Base-by-base conservation (phyloP, 1,284 basidiomycete species). In the Naganishia albida region DNA sequence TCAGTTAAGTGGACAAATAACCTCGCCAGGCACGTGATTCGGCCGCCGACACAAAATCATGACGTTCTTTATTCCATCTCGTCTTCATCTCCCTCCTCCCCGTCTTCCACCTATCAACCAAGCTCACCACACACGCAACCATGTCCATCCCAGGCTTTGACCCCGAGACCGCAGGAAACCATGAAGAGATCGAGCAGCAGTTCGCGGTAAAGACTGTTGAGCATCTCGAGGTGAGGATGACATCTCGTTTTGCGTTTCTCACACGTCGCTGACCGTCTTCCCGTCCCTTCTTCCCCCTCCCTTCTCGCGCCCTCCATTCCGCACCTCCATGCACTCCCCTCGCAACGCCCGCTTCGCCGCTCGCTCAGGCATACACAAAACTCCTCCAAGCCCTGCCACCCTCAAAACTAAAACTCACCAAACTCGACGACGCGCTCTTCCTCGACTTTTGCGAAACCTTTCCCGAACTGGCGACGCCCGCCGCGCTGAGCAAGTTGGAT, bases 171-270 rank as follows among this genome's bases (percentile, higher is more conserved):
- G 90, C 93, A 13, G 90, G 92, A 78, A 97, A 97, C 82, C 82
- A 88, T 72, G 82, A 87, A 69, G 93, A 94, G 88, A 95, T 99
- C 71, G 95, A 99, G 82, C 94, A 93, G 85, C 93, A 97, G 78
- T 96, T 95, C 75, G 95, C 95, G 28, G 95, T 99, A 62, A 93
- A 90, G 80, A 93, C 93, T 40, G 93, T 98, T 67, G 93, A 96
- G 77, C 92, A 96, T 72, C 90, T 93, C 63, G 91, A 94, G 83
- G 92, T 90, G 66, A 69, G 82, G 77, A 7, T 8, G 10, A 30
- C 20, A 28, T n/a, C 6, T 13, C 2, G 15, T 16, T 18, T 16
- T 16, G 4, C 43, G 18, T n/a, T 7, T 18, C 43, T 44, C 18
- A 44, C 43, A 44, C 1, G 18, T 48, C 48, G 20, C 26, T 38